These are phyloP conservation scores for Botryotinia convoluta DNA, from an alignment of 2,329 filamentous ascomycete species.

Conservation along the genomic window DNA sequence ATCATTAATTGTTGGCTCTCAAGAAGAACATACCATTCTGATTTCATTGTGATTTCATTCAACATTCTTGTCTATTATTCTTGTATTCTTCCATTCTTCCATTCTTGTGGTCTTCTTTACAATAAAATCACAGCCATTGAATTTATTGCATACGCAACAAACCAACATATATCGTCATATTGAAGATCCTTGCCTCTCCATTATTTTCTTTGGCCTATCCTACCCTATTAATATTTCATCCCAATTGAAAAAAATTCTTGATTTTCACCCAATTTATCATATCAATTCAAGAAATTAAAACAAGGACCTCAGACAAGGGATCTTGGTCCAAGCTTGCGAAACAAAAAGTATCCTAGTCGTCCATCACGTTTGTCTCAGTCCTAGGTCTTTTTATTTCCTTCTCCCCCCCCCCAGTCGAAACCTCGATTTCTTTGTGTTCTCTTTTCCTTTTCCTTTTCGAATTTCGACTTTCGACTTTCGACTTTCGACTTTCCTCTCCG, in stretches of 20 bases:
- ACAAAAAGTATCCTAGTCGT: background rate
- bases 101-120: background rate
- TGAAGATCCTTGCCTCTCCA: slow-evolving; percentile 5
- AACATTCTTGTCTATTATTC: background rate
- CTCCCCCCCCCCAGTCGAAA: background rate
- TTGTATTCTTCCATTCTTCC: background rate
- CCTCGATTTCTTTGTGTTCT: background rate
- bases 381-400: background rate
- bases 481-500: background rate
- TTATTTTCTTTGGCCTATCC: background rate
- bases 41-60: background rate
- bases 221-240: background rate
- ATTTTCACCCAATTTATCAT: background rate
- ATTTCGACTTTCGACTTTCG: background rate
- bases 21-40: background rate
- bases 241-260: background rate
- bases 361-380: background rate
- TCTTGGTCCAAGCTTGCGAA: background rate
- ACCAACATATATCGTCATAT: slow-evolving; percentile 12
- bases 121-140: background rate
- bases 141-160: background rate
- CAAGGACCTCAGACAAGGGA: background rate
- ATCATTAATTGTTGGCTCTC: no score
- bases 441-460: background rate
- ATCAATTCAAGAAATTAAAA: background rate